phyloP scores from a whole-genome alignment of 306 rosid species.

The Begonia masoniana region DNA sequence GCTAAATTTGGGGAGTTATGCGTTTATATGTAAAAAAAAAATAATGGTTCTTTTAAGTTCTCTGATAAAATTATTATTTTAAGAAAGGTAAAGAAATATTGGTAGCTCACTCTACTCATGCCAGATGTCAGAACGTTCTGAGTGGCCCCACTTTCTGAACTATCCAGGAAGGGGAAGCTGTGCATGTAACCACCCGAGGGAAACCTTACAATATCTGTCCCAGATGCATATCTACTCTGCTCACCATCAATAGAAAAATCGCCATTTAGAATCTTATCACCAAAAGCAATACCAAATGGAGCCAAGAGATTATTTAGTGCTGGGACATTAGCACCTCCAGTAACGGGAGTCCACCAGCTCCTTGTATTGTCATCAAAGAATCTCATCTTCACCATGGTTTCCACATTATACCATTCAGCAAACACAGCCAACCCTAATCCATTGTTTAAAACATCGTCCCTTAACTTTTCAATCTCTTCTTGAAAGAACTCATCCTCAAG shows the following conservation, averaged over 20 bases:
- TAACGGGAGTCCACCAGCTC: conserved; percentile 99
- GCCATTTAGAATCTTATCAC: conserved; percentile 85
- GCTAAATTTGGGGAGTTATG: too few relatives aligned
- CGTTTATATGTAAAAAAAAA: too few relatives aligned
- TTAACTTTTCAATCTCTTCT: conserved; percentile 93
- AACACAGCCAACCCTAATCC: conserved; percentile 86
- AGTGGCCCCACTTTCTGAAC: conserved; percentile 97
- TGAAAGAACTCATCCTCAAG: conserved; percentile 90
- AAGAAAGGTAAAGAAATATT: background rate
- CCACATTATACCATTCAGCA: conserved; percentile 97
- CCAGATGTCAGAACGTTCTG: conserved; percentile 70
- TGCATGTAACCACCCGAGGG: conserved; percentile 79
- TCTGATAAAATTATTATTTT: too few relatives aligned
- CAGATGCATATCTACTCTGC: conserved; percentile 92
- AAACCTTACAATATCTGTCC: conserved; percentile 89
- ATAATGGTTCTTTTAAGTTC: too few relatives aligned
- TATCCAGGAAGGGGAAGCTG: conserved; percentile 78
- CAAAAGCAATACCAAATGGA: conserved; percentile 94
- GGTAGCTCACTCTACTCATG: conserved; percentile 41
- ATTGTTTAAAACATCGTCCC: conserved; percentile 68
- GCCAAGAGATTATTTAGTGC: conserved; percentile 87
- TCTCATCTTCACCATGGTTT: conserved; percentile 95
- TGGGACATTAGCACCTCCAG: conserved; percentile 93
- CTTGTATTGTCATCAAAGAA: conserved; percentile 93
- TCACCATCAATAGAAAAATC: conserved; percentile 87